Percentiles rank a stretch among this genome's conserved stretches.
phyloP scores from a whole-genome alignment of 2,329 filamentous ascomycete species.

The Cadophora luteo-olivacea region DNA sequence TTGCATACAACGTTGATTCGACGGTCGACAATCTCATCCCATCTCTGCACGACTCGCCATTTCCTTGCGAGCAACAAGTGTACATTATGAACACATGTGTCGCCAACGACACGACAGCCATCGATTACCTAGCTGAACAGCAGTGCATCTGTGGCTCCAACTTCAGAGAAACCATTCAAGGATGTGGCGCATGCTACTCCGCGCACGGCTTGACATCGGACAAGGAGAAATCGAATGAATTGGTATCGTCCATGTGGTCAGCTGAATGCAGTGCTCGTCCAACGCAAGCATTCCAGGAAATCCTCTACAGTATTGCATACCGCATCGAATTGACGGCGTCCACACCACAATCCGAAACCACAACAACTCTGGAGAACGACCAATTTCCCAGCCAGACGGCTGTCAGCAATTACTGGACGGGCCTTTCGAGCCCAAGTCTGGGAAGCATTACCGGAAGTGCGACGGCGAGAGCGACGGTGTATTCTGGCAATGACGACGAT shows the following conservation, averaged over 20 bases:
- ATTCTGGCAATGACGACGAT: slow-evolving; percentile 13
- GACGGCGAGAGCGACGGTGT: slow-evolving; percentile 36
- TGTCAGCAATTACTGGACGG: slow-evolving; percentile 51
- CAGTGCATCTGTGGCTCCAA: slow-evolving; percentile 51
- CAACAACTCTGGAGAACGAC: slow-evolving; percentile 37
- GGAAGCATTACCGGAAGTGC: slow-evolving; percentile 52
- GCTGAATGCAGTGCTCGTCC: slow-evolving; percentile 48
- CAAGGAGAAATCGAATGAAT: slow-evolving; percentile 42
- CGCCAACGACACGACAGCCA: slow-evolving; percentile 44
- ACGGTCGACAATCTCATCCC: not conserved
- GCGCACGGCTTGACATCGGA: slow-evolving; percentile 49
- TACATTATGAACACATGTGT: slow-evolving; percentile 43
- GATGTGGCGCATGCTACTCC: slow-evolving; percentile 49
- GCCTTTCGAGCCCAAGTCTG: slow-evolving; percentile 46
- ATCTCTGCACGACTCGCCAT: slow-evolving; percentile 24
- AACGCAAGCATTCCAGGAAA: slow-evolving; percentile 43
- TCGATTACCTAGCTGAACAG: slow-evolving; percentile 42
- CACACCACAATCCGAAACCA: not conserved
- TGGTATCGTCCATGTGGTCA: slow-evolving; percentile 43
- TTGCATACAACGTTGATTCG: not conserved
- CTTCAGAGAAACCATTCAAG: slow-evolving; percentile 49
- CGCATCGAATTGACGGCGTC: not conserved
- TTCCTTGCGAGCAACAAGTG: slow-evolving; percentile 29
- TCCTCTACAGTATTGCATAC: not conserved
- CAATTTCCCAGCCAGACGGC: slow-evolving; percentile 47